phyloP scores from a whole-genome alignment of 192 early-diverging fungal genomes.

The Fimicolochytrium jonesii region DNA sequence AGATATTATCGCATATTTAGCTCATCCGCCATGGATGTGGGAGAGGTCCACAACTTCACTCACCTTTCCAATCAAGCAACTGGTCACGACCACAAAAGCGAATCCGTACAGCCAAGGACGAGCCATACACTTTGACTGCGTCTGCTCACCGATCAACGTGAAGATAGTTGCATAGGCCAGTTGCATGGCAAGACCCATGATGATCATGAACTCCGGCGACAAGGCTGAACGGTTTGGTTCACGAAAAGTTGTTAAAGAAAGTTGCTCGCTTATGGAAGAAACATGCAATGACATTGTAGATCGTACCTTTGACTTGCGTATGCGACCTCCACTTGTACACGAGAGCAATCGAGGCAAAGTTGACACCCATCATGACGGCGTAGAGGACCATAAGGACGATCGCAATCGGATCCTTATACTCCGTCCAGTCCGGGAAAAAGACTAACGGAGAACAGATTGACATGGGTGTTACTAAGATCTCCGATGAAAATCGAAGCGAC shows the following conservation, averaged over 20 bases:
- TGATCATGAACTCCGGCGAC: constrained; percentile 1
- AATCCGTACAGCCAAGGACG: constrained; percentile 1
- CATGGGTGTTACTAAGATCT: not conserved
- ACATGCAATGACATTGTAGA: too few species aligned
- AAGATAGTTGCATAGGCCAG: constrained; percentile 9
- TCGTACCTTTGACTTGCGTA: not conserved
- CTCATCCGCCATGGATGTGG: too few species aligned
- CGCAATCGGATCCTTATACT: not conserved
- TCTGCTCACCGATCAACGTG: not conserved
- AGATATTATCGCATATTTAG: not conserved
- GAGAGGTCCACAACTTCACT: too few species aligned
- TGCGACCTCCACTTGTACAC: not conserved
- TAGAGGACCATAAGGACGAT: constrained; percentile 12
- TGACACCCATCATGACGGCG: constrained; percentile 1
- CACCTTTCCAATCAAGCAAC: constrained; percentile 12
- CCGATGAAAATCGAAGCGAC: too few species aligned
- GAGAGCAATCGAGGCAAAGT: not conserved
- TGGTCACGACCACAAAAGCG: not conserved
- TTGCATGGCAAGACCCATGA: constrained; percentile 4
- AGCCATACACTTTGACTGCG: not conserved
- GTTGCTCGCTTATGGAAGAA: too few species aligned
- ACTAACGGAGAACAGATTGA: not conserved
- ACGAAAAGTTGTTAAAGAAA: too few species aligned
- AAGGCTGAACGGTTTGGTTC: too few species aligned
- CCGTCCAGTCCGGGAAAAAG: not conserved